Percentiles rank a stretch among this genome's conserved stretches.
Conservation (phyloP, 2,329 filamentous ascomycete genomes). For the Fusarium euwallaceae region DNA sequence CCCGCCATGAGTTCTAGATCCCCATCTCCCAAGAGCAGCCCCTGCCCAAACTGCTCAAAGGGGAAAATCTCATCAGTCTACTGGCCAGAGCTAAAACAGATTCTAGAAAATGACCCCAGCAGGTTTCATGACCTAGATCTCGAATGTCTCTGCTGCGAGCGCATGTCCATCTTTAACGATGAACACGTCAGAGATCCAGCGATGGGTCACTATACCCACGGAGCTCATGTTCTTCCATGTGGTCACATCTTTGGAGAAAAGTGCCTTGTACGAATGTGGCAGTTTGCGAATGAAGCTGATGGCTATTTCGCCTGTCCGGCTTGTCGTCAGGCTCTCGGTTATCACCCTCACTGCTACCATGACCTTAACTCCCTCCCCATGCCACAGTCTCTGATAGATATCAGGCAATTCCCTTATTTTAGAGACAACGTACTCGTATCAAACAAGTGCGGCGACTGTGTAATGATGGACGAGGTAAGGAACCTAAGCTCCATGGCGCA, state of each 20-base stretch:
- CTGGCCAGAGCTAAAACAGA: slow-evolving; percentile 27
- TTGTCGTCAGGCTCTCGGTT: slow-evolving; percentile 10
- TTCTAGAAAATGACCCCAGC: slow-evolving; percentile 6
- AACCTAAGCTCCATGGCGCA: slow-evolving; percentile 4
- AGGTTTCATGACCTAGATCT: slow-evolving; percentile 10
- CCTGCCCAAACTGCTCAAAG: not conserved
- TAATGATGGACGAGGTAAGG: not conserved
- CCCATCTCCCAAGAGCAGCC: not conserved
- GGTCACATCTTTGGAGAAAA: slow-evolving; percentile 38
- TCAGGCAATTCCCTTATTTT: slow-evolving; percentile 1
- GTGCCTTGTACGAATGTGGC: slow-evolving; percentile 3
- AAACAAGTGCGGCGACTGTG: slow-evolving; percentile 18
- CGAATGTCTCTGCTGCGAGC: slow-evolving; percentile 25
- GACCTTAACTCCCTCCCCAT: slow-evolving; percentile 14
- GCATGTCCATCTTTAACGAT: slow-evolving; percentile 25
- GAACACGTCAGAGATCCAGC: slow-evolving; percentile 6
- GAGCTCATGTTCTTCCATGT: slow-evolving; percentile 28
- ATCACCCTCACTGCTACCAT: slow-evolving; percentile 6
- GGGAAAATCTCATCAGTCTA: not conserved
- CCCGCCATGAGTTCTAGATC: not conserved
- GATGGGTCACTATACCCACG: not conserved
- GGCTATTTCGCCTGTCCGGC: slow-evolving; percentile 8
- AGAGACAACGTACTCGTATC: not conserved
- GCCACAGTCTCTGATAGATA: not conserved
- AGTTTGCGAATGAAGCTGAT: not conserved